Conservation (phyloP, 805 yeast species). For the Candida adriatica region DNA sequence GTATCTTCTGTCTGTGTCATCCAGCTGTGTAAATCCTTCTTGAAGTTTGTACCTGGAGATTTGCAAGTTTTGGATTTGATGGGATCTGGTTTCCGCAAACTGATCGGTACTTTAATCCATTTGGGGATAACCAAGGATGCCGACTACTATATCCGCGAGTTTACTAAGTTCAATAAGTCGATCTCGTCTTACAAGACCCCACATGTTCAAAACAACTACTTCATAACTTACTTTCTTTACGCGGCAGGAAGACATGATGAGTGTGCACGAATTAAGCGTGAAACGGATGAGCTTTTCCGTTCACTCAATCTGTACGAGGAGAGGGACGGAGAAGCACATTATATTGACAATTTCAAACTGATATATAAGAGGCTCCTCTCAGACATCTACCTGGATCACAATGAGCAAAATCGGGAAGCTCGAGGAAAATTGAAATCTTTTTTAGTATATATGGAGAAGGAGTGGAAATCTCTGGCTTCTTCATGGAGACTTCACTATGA, state of each 20-base stretch:
- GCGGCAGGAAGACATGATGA: constrained; percentile 12
- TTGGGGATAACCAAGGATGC: constrained; percentile 57
- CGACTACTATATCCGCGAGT: constrained; percentile 46
- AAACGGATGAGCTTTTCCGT: constrained; percentile 14
- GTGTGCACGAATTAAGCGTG: constrained; percentile 5
- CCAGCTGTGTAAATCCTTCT: constrained; percentile 45
- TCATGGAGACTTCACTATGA: constrained; percentile 18
- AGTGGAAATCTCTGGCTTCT: constrained; percentile 12
- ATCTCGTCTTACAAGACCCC: constrained; percentile 8
- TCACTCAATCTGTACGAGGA: constrained; percentile 8
- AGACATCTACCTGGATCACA: constrained; percentile 10
- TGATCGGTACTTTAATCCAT: constrained; percentile 35
- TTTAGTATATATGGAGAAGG: constrained; percentile 15
- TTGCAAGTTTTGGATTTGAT: constrained; percentile 29
- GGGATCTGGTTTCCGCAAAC: constrained; percentile 30
- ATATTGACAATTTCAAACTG: constrained; percentile 19
- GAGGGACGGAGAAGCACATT: constrained; percentile 4
- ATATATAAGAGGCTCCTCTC: constrained; percentile 18
- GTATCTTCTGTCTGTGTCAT: constrained; percentile 41
- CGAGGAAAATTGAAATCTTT: constrained; percentile 14
- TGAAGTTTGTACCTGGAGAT: constrained; percentile 32
- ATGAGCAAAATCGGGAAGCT: constrained; percentile 1
- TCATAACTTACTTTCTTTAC: constrained; percentile 15
- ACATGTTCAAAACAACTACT: constrained; percentile 16
- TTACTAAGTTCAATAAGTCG: constrained; percentile 22